phyloP scores from a whole-genome alignment of 768 basidiomycete species.

The Hygrophorus pudorinus region DNA sequence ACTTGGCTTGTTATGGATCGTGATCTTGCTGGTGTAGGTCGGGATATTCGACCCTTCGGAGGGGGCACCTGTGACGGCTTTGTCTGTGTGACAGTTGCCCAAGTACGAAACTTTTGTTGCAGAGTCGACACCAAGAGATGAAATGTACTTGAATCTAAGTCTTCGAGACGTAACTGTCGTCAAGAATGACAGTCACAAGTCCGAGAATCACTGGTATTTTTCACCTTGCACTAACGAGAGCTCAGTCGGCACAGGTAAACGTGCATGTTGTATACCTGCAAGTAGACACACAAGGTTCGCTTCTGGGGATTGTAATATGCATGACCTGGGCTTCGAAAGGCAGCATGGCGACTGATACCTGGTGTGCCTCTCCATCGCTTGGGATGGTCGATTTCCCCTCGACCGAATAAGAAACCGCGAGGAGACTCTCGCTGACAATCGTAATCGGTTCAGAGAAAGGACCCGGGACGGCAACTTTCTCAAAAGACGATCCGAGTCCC shows the following conservation, averaged over 20 bases:
- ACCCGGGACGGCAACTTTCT: slow-evolving; percentile 19
- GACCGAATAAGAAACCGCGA: slow-evolving; percentile 42
- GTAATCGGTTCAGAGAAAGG: slow-evolving; percentile 26
- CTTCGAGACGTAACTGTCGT: slow-evolving; percentile 47
- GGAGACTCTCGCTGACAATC: slow-evolving; percentile 40
- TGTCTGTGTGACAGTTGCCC: slow-evolving; percentile 26
- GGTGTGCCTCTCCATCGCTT: slow-evolving; percentile 44
- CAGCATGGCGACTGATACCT: slow-evolving; percentile 41
- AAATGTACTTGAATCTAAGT: slow-evolving; percentile 32
- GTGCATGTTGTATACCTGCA: slow-evolving; percentile 27
- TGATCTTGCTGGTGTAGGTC: slow-evolving; percentile 34
- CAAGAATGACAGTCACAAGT: slow-evolving; percentile 42
- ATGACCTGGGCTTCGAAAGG: slow-evolving; percentile 35
- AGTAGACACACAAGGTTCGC: slow-evolving; percentile 38
- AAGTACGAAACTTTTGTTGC: slow-evolving; percentile 35
- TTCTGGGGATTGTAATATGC: slow-evolving; percentile 40
- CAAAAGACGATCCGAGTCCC: slow-evolving; percentile 18
- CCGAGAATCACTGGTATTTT: slow-evolving; percentile 54
- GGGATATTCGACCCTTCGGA: slow-evolving; percentile 33
- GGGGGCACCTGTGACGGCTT: slow-evolving; percentile 30
- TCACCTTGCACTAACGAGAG: slow-evolving; percentile 32
- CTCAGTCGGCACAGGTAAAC: neutral
- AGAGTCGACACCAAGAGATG: slow-evolving; percentile 36
- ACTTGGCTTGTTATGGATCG: slow-evolving; percentile 39
- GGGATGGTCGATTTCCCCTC: slow-evolving; percentile 41